A percentile compares a stretch with the other conserved stretches of the same genome.
Evolutionary conservation across 768 basidiomycete species (phyloP).

Genomic region (Trichaptum fuscoviolaceum): DNA sequence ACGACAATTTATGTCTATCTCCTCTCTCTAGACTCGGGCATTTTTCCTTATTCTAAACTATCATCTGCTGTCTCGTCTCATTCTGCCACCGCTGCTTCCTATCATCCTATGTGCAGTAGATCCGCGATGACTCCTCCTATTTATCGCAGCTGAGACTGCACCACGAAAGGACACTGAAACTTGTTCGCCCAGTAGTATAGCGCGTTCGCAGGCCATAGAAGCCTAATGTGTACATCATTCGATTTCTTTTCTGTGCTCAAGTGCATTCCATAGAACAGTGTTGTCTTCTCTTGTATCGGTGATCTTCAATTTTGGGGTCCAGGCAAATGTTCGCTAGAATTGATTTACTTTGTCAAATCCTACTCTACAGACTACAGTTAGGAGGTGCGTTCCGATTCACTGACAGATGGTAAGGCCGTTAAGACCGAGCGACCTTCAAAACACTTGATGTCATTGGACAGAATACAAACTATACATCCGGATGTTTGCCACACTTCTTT

Average conservation of each 20-base stretch:
- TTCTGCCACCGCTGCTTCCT: background rate
- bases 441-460: background rate
- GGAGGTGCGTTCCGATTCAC: background rate
- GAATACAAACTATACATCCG: background rate
- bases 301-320: background rate
- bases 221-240: background rate
- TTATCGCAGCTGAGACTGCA: background rate
- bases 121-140: background rate
- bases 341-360: background rate
- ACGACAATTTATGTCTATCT: background rate
- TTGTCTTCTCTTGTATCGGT: background rate
- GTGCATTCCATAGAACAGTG: background rate
- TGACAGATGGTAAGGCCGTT: background rate
- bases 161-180: background rate
- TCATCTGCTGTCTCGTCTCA: background rate
- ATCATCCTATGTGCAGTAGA: background rate
- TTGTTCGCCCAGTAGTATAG: background rate
- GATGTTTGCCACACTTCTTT: background rate
- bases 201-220: background rate
- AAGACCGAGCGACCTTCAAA: background rate
- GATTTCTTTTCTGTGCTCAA: background rate
- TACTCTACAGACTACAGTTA: background rate
- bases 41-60: slow-evolving; percentile 1
- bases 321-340: background rate
- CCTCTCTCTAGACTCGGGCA: background rate